Evolutionary conservation across 352 stramenopile species (phyloP).

Genomic region (Phytophthora pluvialis): DNA sequence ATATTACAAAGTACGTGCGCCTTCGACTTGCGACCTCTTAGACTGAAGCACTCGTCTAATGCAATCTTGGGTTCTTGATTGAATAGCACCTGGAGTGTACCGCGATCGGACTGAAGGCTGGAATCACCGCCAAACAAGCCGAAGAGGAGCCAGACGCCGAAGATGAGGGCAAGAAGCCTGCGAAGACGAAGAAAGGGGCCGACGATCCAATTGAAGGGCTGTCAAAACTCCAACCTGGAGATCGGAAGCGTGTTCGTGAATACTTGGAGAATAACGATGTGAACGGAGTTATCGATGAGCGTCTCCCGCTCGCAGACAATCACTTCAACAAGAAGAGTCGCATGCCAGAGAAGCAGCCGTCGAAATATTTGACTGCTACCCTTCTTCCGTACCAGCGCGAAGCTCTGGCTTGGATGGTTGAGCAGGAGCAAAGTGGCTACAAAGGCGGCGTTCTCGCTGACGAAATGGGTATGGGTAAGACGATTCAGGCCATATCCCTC

Average conservation of each 20-base stretch:
- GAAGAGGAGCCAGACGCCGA: conserved; percentile 22
- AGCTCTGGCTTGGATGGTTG: conserved; percentile 95
- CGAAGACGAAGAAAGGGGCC: conserved; percentile 18
- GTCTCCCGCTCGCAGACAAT: conserved; percentile 65
- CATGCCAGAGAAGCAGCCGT: conserved; percentile 77
- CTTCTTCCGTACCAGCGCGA: conserved; percentile 99
- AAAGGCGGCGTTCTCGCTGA: conserved; percentile 97
- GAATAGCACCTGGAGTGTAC: conserved; percentile 48
- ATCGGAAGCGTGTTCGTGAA: conserved; percentile 53
- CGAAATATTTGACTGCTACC: conserved; percentile 75
- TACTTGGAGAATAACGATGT: conserved; percentile 70
- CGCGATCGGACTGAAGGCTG: conserved; percentile 27
- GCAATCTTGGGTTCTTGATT: conserved; percentile 1
- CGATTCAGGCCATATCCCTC: conserved; percentile 96
- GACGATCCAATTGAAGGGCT: conserved; percentile 62
- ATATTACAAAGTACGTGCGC: conserved; percentile 78
- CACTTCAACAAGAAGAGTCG: conserved; percentile 77
- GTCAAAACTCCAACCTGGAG: conserved; percentile 38
- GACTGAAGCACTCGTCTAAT: conserved; percentile 3
- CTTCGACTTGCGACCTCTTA: neutral
- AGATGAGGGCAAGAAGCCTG: conserved; percentile 10
- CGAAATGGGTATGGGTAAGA: conserved; percentile 99
- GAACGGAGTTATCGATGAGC: conserved; percentile 68
- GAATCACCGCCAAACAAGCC: conserved; percentile 17
- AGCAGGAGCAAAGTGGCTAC: conserved; percentile 92